Evolutionary conservation across 164 flowering plant species (phyloP).

Genomic region (Cinnamomum micranthum): DNA sequence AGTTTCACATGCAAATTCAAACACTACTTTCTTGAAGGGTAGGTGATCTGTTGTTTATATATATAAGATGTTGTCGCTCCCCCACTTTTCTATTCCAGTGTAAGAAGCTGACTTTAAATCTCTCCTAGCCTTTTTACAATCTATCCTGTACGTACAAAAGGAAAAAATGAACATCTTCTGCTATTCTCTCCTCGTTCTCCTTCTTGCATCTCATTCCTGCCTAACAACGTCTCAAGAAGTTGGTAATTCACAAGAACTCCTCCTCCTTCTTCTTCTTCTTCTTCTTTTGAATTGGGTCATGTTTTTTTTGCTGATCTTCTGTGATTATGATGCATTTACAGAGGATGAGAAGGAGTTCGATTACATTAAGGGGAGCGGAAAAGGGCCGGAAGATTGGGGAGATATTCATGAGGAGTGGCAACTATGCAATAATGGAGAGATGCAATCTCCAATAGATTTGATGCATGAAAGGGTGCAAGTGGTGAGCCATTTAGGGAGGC

Average conservation of each 20-base stretch:
- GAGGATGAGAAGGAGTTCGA: conserved; percentile 51
- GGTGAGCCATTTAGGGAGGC: conserved; percentile 27
- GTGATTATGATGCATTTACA: conserved; percentile 16
- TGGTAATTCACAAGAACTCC: background rate
- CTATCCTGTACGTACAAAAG: background rate
- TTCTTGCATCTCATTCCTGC: background rate
- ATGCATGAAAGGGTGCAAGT: conserved; percentile 34
- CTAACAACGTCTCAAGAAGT: conserved; percentile 2
- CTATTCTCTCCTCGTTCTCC: background rate
- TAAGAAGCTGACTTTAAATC: background rate
- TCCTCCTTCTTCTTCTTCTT: background rate
- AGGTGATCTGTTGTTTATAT: background rate
- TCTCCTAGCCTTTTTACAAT: background rate
- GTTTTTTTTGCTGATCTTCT: background rate
- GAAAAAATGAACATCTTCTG: background rate
- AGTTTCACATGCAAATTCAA: too few species aligned
- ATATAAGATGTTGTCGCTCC: background rate
- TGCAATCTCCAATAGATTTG: conserved; percentile 72
- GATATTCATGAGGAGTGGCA: conserved; percentile 44
- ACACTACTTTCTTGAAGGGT: too few species aligned
- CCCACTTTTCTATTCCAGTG: background rate
- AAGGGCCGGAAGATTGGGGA: conserved; percentile 52
- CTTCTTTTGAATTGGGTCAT: background rate
- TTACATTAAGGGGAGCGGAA: conserved; percentile 23
- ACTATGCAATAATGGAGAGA: conserved; percentile 33